Evolutionary conservation across 306 rosid species (phyloP).

Genomic region (Leucaena leucocephala): DNA sequence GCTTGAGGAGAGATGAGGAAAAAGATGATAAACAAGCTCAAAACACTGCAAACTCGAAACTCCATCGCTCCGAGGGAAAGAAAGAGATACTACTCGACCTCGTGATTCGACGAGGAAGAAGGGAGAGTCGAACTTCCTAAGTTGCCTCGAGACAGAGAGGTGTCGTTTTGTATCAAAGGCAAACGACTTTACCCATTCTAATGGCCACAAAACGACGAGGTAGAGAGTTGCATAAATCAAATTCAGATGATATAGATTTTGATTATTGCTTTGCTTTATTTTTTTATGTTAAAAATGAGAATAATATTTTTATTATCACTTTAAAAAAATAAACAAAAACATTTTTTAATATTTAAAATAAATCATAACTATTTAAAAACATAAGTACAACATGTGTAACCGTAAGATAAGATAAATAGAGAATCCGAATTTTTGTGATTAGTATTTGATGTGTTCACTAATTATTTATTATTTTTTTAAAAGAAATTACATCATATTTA

Average conservation of each 20-base stretch:
- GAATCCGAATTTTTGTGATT: background rate
- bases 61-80: slow-evolving; percentile 38
- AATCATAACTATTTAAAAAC: too few species aligned
- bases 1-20: slow-evolving; percentile 37
- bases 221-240: too few species aligned
- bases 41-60: slow-evolving; percentile 42
- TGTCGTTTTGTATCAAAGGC: background rate
- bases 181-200: background rate
- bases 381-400: background rate
- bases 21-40: slow-evolving; percentile 33
- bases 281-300: too few species aligned
- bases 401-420: background rate
- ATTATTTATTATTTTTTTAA: too few species aligned
- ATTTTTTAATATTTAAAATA: too few species aligned
- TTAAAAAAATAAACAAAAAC: too few species aligned
- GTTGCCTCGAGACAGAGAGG: background rate
- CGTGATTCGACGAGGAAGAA: slow-evolving; percentile 1
- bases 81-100: background rate
- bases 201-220: background rate
- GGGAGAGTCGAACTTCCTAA: background rate
- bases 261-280: too few species aligned
- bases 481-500: too few species aligned
- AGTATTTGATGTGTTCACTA: background rate
- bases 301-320: too few species aligned
- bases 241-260: too few species aligned